These are phyloP conservation scores for Entomortierella beljakovae DNA, from an alignment of 192 early-diverging fungal genomes.

Conservation along the genomic window DNA sequence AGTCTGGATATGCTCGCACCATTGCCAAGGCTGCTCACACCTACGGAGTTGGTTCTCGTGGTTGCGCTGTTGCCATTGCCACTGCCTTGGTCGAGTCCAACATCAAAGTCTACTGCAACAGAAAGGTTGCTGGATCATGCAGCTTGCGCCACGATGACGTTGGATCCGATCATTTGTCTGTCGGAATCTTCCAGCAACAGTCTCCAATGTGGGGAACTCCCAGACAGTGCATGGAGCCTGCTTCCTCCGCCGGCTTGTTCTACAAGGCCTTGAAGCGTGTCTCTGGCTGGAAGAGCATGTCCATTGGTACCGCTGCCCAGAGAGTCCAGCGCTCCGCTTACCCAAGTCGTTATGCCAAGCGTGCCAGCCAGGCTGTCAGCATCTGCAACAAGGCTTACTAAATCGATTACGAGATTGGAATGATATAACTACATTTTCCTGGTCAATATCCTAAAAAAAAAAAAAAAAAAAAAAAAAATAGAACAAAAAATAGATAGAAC, in stretches of 20 bases:
- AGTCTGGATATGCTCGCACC: slow-evolving; percentile 15
- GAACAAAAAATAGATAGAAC: too few relatives aligned
- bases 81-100: slow-evolving; percentile 14
- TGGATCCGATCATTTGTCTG: slow-evolving; percentile 12
- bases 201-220: slow-evolving; percentile 9
- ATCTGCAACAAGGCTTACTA: slow-evolving; percentile 13
- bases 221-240: slow-evolving; percentile 8
- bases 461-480: too few relatives aligned
- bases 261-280: slow-evolving; percentile 11
- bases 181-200: slow-evolving; percentile 18
- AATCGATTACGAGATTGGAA: too few relatives aligned
- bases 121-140: slow-evolving; percentile 2
- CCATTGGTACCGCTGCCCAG: slow-evolving; percentile 12
- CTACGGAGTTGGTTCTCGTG: slow-evolving; percentile 1
- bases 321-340: slow-evolving; percentile 8
- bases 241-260: slow-evolving; percentile 2
- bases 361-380: background rate
- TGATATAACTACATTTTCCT: too few relatives aligned
- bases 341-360: background rate
- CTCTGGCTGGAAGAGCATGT: background rate
- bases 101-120: slow-evolving; percentile 7
- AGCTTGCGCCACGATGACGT: slow-evolving; percentile 15
- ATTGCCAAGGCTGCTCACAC: slow-evolving; percentile 3
- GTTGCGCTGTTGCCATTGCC: slow-evolving; percentile 13
- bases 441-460: too few relatives aligned